Conservation (phyloP, 768 basidiomycete species). For the Agrocybe pediades region DNA sequence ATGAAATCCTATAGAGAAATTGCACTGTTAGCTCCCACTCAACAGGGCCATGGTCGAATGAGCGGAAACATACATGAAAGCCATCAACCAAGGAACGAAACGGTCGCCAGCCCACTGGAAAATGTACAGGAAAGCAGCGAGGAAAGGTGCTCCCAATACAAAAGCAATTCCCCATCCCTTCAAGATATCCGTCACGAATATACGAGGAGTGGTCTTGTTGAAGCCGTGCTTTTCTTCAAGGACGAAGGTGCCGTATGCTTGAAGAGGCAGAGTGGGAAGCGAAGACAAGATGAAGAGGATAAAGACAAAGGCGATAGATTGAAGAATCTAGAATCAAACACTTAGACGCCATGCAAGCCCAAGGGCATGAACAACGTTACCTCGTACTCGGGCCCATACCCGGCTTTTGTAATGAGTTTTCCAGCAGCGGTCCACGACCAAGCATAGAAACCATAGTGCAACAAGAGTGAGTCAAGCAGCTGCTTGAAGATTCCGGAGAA, state of each 20-base stretch:
- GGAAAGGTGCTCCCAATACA: constrained; percentile 80
- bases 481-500: constrained; percentile 77
- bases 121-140: constrained; percentile 84
- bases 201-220: constrained; percentile 84
- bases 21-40: background rate
- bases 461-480: constrained; percentile 62
- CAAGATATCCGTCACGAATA: constrained; percentile 79
- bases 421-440: constrained; percentile 81
- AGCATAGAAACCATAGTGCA: constrained; percentile 79
- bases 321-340: constrained; percentile 61
- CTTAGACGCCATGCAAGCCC: background rate
- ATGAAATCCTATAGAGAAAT: constrained; percentile 55
- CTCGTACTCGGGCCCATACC: constrained; percentile 74
- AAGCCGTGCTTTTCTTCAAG: constrained; percentile 96
- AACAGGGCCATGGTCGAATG: background rate
- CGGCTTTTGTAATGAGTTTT: constrained; percentile 45
- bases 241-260: constrained; percentile 87
- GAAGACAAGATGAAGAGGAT: constrained; percentile 67
- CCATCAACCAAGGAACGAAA: constrained; percentile 94
- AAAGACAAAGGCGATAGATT: constrained; percentile 79
- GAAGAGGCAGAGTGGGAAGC: constrained; percentile 73
- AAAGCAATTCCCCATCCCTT: constrained; percentile 78
- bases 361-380: constrained; percentile 43
- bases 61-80: constrained; percentile 70
- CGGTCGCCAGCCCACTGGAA: constrained; percentile 93